These are phyloP conservation scores for Filobasidium uniguttulatum DNA, from an alignment of 1,284 basidiomycete genomes.

Conservation along the genomic window DNA sequence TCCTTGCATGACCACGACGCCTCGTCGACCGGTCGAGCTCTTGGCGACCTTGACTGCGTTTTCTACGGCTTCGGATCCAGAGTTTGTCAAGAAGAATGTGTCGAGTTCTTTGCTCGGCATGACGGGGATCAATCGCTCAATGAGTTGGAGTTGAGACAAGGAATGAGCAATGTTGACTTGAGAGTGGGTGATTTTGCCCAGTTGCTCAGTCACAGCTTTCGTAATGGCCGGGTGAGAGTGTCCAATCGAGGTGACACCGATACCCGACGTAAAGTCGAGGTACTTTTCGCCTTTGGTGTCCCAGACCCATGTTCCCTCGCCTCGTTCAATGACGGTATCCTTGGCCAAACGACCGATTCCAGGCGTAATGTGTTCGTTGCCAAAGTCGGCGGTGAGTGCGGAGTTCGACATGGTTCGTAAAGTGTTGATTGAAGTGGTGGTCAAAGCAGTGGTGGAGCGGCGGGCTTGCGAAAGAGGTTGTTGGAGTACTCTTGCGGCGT, in stretches of 20 bases:
- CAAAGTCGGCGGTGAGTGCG: conserved; percentile 17
- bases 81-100: conserved; percentile 94
- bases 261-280: conserved; percentile 76
- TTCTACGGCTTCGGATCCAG: conserved; percentile 38
- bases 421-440: not conserved
- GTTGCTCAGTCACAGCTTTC: conserved; percentile 71
- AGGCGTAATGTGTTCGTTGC: conserved; percentile 28
- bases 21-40: conserved; percentile 59
- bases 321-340: conserved; percentile 59
- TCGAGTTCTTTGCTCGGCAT: conserved; percentile 32
- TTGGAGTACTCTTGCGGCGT: no score
- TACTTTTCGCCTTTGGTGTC: conserved; percentile 51
- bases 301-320: conserved; percentile 57
- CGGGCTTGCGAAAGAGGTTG: no score
- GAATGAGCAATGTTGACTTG: conserved; percentile 41
- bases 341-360: conserved; percentile 24
- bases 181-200: conserved; percentile 62
- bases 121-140: conserved; percentile 26
- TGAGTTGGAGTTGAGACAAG: conserved; percentile 73
- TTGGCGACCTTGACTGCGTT: conserved; percentile 52
- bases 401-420: conserved; percentile 9
- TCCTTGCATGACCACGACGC: conserved; percentile 77
- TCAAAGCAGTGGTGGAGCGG: no score
- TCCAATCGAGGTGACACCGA: conserved; percentile 43
- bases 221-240: conserved; percentile 70